Conservation (phyloP, 2,329 filamentous ascomycete genomes). For the Helotiales sp. region DNA sequence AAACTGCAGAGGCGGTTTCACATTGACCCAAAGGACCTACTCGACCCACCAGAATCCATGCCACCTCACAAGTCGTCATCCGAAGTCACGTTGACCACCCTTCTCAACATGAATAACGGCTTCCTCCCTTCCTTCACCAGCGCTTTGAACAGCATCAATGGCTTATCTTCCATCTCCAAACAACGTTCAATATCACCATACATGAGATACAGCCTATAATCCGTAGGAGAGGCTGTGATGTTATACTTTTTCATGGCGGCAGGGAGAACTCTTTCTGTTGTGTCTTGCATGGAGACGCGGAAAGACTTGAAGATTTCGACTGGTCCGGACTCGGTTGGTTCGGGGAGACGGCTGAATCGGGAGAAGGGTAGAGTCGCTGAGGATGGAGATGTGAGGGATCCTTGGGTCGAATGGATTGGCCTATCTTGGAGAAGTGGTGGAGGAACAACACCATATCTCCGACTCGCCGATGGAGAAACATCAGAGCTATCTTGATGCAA, state of each 20-base stretch:
- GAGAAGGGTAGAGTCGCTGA: background rate
- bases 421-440: conserved; percentile 1
- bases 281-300: conserved; percentile 94
- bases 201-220: conserved; percentile 95
- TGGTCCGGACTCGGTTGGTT: background rate
- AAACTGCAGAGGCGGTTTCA: no score
- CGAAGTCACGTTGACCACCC: background rate
- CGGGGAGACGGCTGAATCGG: background rate
- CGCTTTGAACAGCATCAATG: conserved; percentile 93
- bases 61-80: background rate
- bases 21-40: no score
- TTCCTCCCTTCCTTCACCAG: conserved; percentile 94
- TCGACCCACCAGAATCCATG: no score
- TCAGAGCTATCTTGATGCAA: background rate
- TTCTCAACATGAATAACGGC: conserved; percentile 38
- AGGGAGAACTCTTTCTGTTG: conserved; percentile 93
- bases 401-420: background rate
- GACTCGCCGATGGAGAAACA: background rate
- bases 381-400: background rate
- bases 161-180: conserved; percentile 86
- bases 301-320: conserved; percentile 78
- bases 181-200: conserved; percentile 96
- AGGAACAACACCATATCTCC: conserved; percentile 3
- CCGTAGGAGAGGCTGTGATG: conserved; percentile 93
- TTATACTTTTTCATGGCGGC: conserved; percentile 96